Base-by-base conservation (phyloP, 176 grass and related monocot genomes). In the Aegilops bicornis region DNA sequence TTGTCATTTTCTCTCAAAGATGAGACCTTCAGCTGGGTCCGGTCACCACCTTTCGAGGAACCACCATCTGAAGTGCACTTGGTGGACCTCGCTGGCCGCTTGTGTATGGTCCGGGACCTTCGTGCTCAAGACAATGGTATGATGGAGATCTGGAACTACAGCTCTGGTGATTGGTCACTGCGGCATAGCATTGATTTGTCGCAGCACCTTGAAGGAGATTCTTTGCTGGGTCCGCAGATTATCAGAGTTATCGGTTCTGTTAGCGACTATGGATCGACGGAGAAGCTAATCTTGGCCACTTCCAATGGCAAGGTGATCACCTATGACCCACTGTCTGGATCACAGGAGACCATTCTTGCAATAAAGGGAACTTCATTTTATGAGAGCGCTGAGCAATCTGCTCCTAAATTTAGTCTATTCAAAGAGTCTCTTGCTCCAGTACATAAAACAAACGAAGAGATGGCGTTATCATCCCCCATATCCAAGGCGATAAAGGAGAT, bases 221-320 rank as follows among this genome's bases (percentile, higher is more conserved):
- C 25, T 27, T 27, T 27, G 25, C 25, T 73, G 69, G 8, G 23
- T 25, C 70, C 79, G 15, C 3, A 23, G 9, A 1, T 40, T 87
- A 7, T 87, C 7, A 81, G 15, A 82, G 70, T 87, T n/a, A 64
- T 76, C 11, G 86, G 60, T 87, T 66, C 70, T 2, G 10, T 76
- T 82, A 31, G 70, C 7, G 30, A 1, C 66, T 16, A 23, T 13
- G 15, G 0, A 10, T 58, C 42, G 30, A 20, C 31, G 0, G 75
- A 76, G 32, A 87, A 58, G 61, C 10, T 87, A 76, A 29, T 87
- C 42, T 54, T 87, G 33, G 79, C 32, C 13, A 87, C 86, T 10
- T 87, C 79, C 31, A 64, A 76, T 7, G 58, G 22, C 69, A 87
- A 66, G 69, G 79, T 22, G 30, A 10, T 81, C 58, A 47, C 23